These are phyloP conservation scores for Saccharomyces pastorianus DNA, from an alignment of 1,139 yeast species.

Conservation along the genomic window DNA sequence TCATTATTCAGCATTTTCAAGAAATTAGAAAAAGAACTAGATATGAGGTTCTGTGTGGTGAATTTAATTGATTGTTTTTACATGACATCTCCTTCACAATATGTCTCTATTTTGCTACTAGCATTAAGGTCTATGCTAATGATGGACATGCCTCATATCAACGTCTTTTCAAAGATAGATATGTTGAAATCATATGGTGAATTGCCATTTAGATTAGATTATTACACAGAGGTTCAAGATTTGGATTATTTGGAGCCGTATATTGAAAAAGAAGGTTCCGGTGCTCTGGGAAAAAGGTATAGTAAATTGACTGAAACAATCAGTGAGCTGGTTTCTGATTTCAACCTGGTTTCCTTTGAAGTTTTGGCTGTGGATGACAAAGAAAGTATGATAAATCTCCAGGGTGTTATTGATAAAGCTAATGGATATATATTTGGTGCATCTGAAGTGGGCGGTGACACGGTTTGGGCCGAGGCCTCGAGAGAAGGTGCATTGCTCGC, in stretches of 20 bases:
- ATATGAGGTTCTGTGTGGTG: slow-evolving; percentile 74
- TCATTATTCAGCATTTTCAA: slow-evolving; percentile 69
- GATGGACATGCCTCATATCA: slow-evolving; percentile 86
- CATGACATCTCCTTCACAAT: slow-evolving; percentile 81
- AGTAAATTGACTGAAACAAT: slow-evolving; percentile 68
- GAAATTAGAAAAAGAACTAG: slow-evolving; percentile 57
- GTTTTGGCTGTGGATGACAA: slow-evolving; percentile 89
- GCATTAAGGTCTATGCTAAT: slow-evolving; percentile 89
- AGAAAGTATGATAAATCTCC: slow-evolving; percentile 75
- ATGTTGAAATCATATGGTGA: slow-evolving; percentile 59
- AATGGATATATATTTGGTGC: slow-evolving; percentile 90
- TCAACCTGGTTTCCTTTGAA: slow-evolving; percentile 78
- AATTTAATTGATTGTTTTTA: slow-evolving; percentile 81
- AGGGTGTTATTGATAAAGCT: slow-evolving; percentile 77
- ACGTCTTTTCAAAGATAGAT: slow-evolving; percentile 87
- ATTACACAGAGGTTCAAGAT: slow-evolving; percentile 88
- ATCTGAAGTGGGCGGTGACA: slow-evolving; percentile 90
- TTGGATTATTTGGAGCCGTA: slow-evolving; percentile 61
- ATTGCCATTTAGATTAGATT: slow-evolving; percentile 69
- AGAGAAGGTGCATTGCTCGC: slow-evolving; percentile 55
- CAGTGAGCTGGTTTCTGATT: slow-evolving; percentile 79
- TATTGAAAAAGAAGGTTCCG: slow-evolving; percentile 50
- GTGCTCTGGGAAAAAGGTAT: slow-evolving; percentile 50
- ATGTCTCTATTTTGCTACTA: slow-evolving; percentile 71
- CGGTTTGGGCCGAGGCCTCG: slow-evolving; percentile 92